These are phyloP conservation scores for Tilletia caries DNA, from an alignment of 1,284 basidiomycete genomes.

Conservation along the genomic window DNA sequence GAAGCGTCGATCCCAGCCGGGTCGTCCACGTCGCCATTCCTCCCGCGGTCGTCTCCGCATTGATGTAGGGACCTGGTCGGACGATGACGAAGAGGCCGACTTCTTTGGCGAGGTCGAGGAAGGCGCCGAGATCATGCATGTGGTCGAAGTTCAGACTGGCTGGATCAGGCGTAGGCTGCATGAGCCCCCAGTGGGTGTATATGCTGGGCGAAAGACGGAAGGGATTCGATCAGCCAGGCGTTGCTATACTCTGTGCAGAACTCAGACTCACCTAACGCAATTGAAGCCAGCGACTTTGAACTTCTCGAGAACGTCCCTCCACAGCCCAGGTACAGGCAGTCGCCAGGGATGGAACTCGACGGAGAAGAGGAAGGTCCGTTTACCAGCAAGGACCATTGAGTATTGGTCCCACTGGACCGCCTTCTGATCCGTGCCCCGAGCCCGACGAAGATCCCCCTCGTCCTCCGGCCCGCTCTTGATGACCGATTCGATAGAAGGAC, in stretches of 20 bases:
- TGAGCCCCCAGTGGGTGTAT: slow-evolving; percentile 64
- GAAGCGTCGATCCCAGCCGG: slow-evolving; percentile 65
- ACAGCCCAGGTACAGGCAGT: slow-evolving; percentile 71
- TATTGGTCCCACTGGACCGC: slow-evolving; percentile 15
- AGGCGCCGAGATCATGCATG: slow-evolving; percentile 67
- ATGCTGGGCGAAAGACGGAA: slow-evolving; percentile 16
- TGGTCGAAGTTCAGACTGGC: slow-evolving; percentile 64
- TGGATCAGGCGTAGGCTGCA: slow-evolving; percentile 70
- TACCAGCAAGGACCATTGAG: slow-evolving; percentile 14
- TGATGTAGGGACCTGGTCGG: slow-evolving; percentile 66
- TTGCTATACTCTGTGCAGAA: no score
- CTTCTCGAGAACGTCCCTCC: slow-evolving; percentile 78
- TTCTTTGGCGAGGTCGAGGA: slow-evolving; percentile 61
- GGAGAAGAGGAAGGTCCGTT: slow-evolving; percentile 12
- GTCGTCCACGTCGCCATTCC: slow-evolving; percentile 74
- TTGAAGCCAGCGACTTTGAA: slow-evolving; percentile 77
- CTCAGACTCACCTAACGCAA: slow-evolving; percentile 34
- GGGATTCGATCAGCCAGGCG: slow-evolving; percentile 61
- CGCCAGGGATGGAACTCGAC: slow-evolving; percentile 76
- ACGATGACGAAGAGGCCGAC: slow-evolving; percentile 67
- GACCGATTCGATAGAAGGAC: no score
- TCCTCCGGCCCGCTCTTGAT: no score
- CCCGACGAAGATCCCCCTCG: neutral
- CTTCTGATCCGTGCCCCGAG: neutral
- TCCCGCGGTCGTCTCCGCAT: slow-evolving; percentile 67